phyloP scores from a whole-genome alignment of 768 basidiomycete genomes.

The Cystobasidium tubakii region DNA sequence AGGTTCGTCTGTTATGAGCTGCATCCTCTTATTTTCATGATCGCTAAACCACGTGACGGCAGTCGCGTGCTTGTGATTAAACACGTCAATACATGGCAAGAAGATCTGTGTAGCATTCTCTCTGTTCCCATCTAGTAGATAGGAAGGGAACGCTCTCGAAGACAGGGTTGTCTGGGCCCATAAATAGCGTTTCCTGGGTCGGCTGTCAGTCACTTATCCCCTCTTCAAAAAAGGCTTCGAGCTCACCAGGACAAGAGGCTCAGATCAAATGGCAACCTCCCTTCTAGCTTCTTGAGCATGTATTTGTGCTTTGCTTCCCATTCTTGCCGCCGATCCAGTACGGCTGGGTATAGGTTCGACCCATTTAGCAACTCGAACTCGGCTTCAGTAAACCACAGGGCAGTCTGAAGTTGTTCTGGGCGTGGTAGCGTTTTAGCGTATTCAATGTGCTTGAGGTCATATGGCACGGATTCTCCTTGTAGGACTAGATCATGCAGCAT shows the following conservation, averaged over 20 bases:
- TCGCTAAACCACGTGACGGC: slow-evolving; percentile 74
- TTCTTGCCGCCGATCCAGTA: slow-evolving; percentile 59
- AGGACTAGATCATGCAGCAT: slow-evolving; percentile 25
- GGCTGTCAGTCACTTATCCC: background rate
- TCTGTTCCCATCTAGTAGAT: slow-evolving; percentile 60
- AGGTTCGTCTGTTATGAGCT: slow-evolving; percentile 31
- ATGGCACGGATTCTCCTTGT: background rate
- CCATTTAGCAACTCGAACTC: slow-evolving; percentile 68
- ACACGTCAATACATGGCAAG: slow-evolving; percentile 75
- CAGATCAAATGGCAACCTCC: slow-evolving; percentile 52
- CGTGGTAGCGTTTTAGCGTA: slow-evolving; percentile 68
- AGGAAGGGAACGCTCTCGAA: slow-evolving; percentile 84
- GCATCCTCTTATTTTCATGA: slow-evolving; percentile 26
- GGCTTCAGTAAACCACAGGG: slow-evolving; percentile 62
- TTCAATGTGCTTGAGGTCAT: slow-evolving; percentile 50
- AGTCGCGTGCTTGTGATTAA: slow-evolving; percentile 75
- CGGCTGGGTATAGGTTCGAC: slow-evolving; percentile 74
- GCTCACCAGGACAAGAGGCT: slow-evolving; percentile 63
- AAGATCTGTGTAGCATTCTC: slow-evolving; percentile 63
- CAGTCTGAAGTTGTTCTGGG: slow-evolving; percentile 59
- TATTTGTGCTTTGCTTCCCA: slow-evolving; percentile 63
- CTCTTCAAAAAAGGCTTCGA: background rate
- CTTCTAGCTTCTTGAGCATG: slow-evolving; percentile 55
- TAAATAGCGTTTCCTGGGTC: slow-evolving; percentile 40
- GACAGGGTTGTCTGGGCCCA: slow-evolving; percentile 42